Evolutionary conservation across 208 protist species (phyloP).

Genomic region (Crithidia bombi): DNA sequence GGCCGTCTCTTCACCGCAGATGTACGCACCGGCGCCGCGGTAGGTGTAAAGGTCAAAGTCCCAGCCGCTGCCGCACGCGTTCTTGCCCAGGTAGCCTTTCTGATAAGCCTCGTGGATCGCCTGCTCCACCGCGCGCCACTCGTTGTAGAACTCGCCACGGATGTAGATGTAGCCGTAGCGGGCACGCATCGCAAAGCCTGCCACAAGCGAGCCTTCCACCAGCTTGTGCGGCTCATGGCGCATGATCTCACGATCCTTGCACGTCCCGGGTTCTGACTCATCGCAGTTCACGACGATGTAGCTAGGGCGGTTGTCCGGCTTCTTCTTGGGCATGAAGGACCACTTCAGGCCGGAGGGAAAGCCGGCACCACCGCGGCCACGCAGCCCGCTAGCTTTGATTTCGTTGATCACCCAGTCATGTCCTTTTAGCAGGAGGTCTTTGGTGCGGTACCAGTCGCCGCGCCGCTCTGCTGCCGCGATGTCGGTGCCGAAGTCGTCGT

Average conservation of each 20-base stretch:
- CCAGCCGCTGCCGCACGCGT: constrained; percentile 97
- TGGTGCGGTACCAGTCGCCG: constrained; percentile 99
- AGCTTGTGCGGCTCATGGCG: constrained; percentile 99
- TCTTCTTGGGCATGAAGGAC: constrained; percentile 98
- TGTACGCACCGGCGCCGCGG: constrained; percentile 98
- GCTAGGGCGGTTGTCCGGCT: constrained; percentile 91
- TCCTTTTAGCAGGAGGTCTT: constrained; percentile 96
- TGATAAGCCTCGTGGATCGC: constrained; percentile 97
- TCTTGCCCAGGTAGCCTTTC: constrained; percentile 97
- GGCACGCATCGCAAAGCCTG: constrained; percentile 97
- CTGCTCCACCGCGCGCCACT: constrained; percentile 92
- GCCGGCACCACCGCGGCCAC: constrained; percentile 98
- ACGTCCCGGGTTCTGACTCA: constrained; percentile 99
- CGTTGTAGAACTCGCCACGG: constrained; percentile 99
- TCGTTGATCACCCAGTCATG: constrained; percentile 98
- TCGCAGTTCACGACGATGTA: constrained; percentile 99
- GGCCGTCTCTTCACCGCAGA: constrained; percentile 99
- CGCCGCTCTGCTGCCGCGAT: constrained; percentile 94
- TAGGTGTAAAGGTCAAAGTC: constrained; percentile 99
- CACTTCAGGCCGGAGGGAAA: constrained; percentile 99
- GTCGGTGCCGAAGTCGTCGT: constrained; percentile 94
- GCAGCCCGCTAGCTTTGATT: constrained; percentile 96
- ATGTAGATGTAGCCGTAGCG: constrained; percentile 99
- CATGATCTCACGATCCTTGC: constrained; percentile 99
- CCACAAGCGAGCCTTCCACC: constrained; percentile 97